Percentiles rank a stretch among this genome's conserved stretches.
Evolutionary conservation across 2,329 filamentous ascomycete species (phyloP).

Genomic region (Aspergillus fischeri): DNA sequence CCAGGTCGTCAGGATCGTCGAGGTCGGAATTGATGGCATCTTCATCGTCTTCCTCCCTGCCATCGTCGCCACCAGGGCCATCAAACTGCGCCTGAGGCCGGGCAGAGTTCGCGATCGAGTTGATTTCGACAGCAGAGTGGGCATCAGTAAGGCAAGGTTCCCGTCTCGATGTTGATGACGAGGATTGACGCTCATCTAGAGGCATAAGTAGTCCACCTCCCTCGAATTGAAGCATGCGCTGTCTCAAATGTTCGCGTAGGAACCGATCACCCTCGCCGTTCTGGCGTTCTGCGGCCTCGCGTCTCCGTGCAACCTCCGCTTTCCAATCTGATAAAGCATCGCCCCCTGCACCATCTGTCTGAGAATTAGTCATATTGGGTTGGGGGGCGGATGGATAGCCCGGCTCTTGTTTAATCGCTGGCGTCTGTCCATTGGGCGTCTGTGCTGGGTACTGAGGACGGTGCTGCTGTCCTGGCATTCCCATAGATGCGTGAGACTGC

Average conservation of each 20-base stretch:
- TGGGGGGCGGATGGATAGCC: conserved; percentile 35
- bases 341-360: conserved; percentile 72
- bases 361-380: conserved; percentile 47
- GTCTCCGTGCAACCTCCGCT: conserved; percentile 41
- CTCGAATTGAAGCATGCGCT: conserved; percentile 41
- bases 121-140: conserved; percentile 11
- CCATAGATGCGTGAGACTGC: conserved; percentile 34
- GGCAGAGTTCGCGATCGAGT: conserved; percentile 8
- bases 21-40: conserved; percentile 98
- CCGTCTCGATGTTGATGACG: conserved; percentile 37
- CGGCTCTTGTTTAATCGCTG: conserved; percentile 40
- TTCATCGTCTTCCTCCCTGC: conserved; percentile 67
- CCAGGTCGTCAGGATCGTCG: conserved; percentile 85
- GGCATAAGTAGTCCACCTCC: conserved; percentile 45
- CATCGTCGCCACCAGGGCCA: conserved; percentile 46
- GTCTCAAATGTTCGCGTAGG: conserved; percentile 40
- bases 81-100: conserved; percentile 52
- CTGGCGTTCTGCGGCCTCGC: conserved; percentile 35
- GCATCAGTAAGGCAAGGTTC: conserved; percentile 12
- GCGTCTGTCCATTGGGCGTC: conserved; percentile 37
- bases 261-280: conserved; percentile 35
- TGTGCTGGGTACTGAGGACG: conserved; percentile 26
- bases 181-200: conserved; percentile 34
- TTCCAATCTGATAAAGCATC: conserved; percentile 55
- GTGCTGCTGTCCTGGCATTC: conserved; percentile 31